Conservation (phyloP, 805 yeast species). For the Ogataea corticis region DNA sequence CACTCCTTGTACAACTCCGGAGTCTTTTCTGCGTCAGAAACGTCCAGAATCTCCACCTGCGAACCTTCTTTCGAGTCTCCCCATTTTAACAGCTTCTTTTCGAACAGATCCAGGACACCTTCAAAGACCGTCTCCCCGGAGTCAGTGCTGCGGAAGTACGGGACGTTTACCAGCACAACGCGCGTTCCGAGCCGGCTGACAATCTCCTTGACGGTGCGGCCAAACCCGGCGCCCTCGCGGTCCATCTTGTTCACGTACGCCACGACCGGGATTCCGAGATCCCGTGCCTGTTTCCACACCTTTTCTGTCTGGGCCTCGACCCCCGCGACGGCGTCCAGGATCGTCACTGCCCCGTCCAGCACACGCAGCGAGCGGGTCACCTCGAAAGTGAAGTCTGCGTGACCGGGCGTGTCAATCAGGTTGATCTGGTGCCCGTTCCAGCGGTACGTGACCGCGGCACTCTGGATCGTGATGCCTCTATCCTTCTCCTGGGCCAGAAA, state of each 20-base stretch:
- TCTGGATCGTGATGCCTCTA: slow-evolving; percentile 93
- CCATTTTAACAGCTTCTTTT: slow-evolving; percentile 61
- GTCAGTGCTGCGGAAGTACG: slow-evolving; percentile 55
- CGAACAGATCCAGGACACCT: slow-evolving; percentile 77
- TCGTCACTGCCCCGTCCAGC: slow-evolving; percentile 90
- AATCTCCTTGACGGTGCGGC: slow-evolving; percentile 84
- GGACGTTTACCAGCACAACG: slow-evolving; percentile 74
- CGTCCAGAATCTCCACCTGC: slow-evolving; percentile 47
- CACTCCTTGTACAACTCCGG: slow-evolving; percentile 49
- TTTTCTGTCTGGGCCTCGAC: slow-evolving; percentile 98
- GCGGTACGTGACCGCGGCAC: slow-evolving; percentile 90
- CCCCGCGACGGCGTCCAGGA: slow-evolving; percentile 94
- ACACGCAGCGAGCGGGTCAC: slow-evolving; percentile 88
- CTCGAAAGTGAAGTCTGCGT: slow-evolving; percentile 95
- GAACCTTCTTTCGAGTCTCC: slow-evolving; percentile 45
- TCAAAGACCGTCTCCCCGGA: slow-evolving; percentile 44
- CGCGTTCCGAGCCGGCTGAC: slow-evolving; percentile 72
- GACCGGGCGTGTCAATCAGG: slow-evolving; percentile 96
- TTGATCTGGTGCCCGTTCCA: slow-evolving; percentile 78
- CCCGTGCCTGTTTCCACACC: slow-evolving; percentile 87
- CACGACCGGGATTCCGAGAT: slow-evolving; percentile 67
- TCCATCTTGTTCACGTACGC: slow-evolving; percentile 95
- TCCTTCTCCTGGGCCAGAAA: slow-evolving; percentile 85
- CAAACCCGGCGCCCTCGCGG: slow-evolving; percentile 91
- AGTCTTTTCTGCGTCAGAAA: slow-evolving; percentile 33